Evolutionary conservation across 495 filamentous ascomycete genomes (phyloP), one percentile per base, ranked within the genome.

Genomic region (Chaetomidium leptoderma): DNA sequence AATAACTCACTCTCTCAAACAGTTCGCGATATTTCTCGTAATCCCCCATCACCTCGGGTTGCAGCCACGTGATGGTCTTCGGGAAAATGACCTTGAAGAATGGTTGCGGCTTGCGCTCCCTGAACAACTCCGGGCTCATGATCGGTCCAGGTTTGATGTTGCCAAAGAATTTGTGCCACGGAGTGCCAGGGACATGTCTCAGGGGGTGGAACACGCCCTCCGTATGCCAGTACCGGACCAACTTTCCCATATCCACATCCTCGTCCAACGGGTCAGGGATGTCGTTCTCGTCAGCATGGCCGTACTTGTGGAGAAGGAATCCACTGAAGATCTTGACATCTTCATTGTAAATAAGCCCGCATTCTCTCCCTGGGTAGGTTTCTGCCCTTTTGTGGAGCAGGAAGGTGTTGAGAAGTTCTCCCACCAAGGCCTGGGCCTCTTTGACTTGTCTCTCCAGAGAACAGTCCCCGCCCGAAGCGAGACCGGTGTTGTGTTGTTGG

Each of bases 111-210:
- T 36, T 40, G 7, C 37, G 39, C 21, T 55, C 33, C 17, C 43
- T 59, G 19, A 55, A 59, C 16, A 62, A n/a, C 10, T n/a, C 42
- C 5, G 56, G 45, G 30, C 24, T 39, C 10, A 36, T 21, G 21
- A 30, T 44, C 11, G 21, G 48, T 6, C 27, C 29, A 7, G 44
- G 33, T 16, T 44, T 23, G 27, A 55, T 0, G 17, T 59, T 51
- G 21, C 55, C 60, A 43, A 62, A 59, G 37, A 62, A 62, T n/a
- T 62, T 62, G 56, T 62, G 56, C 60, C 60, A 62, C 5, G 42
- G 49, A 27, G 48, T 62, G 14, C 60, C 60, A 30, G 60, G 60
- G 10, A 62, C 55, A 27, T 55, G 60, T 37, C 55, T 55, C 45
- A 59, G 19, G 7, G 60, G 56, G 27, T 50, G 37, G 7, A 39